A percentile compares a stretch with the other conserved stretches of the same genome.
Conservation (phyloP, 2,329 filamentous ascomycete genomes). For the Talaromyces sp. region DNA sequence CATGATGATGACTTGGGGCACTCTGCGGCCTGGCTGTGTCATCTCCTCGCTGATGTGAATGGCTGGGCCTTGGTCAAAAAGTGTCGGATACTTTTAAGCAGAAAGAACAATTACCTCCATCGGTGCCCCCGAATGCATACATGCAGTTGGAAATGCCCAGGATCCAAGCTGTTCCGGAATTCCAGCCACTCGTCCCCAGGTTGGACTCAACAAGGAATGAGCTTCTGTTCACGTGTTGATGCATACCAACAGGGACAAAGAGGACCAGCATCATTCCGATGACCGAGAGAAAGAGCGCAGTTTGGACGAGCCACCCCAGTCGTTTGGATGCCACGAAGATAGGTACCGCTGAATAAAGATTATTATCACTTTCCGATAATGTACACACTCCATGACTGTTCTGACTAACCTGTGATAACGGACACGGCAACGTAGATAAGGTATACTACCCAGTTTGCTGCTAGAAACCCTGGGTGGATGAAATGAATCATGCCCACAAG, state of each 20-base stretch:
- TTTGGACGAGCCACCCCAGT: background rate
- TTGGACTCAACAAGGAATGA: constrained; percentile 2
- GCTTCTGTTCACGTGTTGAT: background rate
- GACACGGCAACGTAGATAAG: constrained; percentile 15
- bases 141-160: constrained; percentile 14
- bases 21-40: constrained; percentile 11
- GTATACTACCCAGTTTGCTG: constrained; percentile 20
- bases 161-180: constrained; percentile 12
- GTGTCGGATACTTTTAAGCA: background rate
- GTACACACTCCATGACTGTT: constrained; percentile 2
- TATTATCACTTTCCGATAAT: background rate
- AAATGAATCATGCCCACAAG: constrained; percentile 16
- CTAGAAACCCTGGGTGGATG: constrained; percentile 13
- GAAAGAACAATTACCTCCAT: background rate
- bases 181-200: constrained; percentile 14
- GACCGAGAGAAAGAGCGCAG: constrained; percentile 2
- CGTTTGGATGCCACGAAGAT: constrained; percentile 11
- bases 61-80: background rate
- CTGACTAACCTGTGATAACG: constrained; percentile 11
- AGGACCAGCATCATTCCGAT: constrained; percentile 6
- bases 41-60: background rate
- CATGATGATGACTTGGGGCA: constrained; percentile 15
- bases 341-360: constrained; percentile 12
- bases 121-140: background rate
- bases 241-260: constrained; percentile 7